phyloP scores from a whole-genome alignment of 1,139 yeast genomes.

The Suhomyces maxii region DNA sequence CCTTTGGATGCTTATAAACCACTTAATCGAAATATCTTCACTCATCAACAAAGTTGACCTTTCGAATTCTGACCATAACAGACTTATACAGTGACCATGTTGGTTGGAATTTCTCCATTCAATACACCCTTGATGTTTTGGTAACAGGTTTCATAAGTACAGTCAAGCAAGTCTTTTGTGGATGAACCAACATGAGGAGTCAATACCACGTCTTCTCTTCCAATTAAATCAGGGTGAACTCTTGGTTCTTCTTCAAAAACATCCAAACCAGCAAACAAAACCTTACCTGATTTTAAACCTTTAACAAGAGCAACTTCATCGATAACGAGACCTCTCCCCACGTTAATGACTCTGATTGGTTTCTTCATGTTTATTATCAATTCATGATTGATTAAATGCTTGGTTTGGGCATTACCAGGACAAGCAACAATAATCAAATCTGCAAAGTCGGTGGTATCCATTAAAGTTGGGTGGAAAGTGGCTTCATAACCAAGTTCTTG shows the following conservation, averaged over 20 bases:
- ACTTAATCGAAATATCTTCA: no score
- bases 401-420: constrained; percentile 64
- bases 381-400: constrained; percentile 51
- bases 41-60: no score
- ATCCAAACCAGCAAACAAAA: constrained; percentile 76
- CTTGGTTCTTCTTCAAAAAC: constrained; percentile 73
- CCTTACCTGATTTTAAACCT: constrained; percentile 67
- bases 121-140: constrained; percentile 12
- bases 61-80: no score
- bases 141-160: constrained; percentile 39
- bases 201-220: constrained; percentile 67
- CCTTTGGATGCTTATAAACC: no score
- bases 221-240: constrained; percentile 51
- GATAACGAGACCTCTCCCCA: constrained; percentile 73
- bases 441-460: constrained; percentile 32
- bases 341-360: constrained; percentile 68
- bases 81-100: no score
- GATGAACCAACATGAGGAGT: constrained; percentile 82
- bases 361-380: constrained; percentile 48
- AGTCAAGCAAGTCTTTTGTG: constrained; percentile 50
- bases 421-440: constrained; percentile 69
- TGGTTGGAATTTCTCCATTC: neutral
- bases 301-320: constrained; percentile 70
- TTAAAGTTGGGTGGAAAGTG: constrained; percentile 17
- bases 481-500: constrained; percentile 17